A percentile compares a stretch with the other conserved stretches of the same genome.
Conservation (phyloP, 345 rosid species). For the Aquilaria malaccensis region DNA sequence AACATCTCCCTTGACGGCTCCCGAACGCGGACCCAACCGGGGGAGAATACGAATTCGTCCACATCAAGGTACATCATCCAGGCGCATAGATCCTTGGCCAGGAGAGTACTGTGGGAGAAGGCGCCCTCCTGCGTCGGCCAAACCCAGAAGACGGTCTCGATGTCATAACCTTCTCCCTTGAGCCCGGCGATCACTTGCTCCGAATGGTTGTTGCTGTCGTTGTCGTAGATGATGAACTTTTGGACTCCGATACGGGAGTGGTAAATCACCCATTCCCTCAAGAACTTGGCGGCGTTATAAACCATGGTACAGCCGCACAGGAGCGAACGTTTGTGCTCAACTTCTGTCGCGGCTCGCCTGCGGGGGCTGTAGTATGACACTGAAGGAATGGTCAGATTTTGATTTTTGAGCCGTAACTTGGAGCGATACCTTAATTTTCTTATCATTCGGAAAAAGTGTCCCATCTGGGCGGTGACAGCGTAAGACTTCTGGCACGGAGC, state of each 20-base stretch:
- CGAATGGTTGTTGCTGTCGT: conserved; percentile 56
- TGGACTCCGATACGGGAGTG: conserved; percentile 66
- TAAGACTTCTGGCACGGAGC: conserved; percentile 80
- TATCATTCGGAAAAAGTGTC: conserved; percentile 11
- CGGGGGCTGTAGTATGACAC: conserved; percentile 61
- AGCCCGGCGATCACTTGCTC: too few species aligned
- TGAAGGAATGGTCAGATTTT: conserved; percentile 39
- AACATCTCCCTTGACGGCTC: conserved; percentile 35
- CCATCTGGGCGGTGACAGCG: conserved; percentile 57
- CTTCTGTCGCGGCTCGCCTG: conserved; percentile 14
- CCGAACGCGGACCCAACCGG: conserved; percentile 36
- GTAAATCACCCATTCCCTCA: conserved; percentile 75
- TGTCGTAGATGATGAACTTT: conserved; percentile 67
- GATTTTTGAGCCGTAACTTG: conserved; percentile 28
- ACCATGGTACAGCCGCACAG: conserved; percentile 82
- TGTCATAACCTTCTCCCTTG: too few species aligned
- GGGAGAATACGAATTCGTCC: conserved; percentile 73
- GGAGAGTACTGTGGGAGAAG: conserved; percentile 64
- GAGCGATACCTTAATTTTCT: conserved; percentile 37
- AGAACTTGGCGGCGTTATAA: conserved; percentile 64
- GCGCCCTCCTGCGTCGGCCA: conserved; percentile 96
- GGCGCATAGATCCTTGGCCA: conserved; percentile 38
- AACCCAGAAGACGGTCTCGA: conserved; percentile 40
- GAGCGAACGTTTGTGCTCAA: conserved; percentile 12
- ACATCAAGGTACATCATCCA: conserved; percentile 20